These are phyloP conservation scores for Raphanus sativus DNA, from an alignment of 345 rosid species.

Conservation along the genomic window DNA sequence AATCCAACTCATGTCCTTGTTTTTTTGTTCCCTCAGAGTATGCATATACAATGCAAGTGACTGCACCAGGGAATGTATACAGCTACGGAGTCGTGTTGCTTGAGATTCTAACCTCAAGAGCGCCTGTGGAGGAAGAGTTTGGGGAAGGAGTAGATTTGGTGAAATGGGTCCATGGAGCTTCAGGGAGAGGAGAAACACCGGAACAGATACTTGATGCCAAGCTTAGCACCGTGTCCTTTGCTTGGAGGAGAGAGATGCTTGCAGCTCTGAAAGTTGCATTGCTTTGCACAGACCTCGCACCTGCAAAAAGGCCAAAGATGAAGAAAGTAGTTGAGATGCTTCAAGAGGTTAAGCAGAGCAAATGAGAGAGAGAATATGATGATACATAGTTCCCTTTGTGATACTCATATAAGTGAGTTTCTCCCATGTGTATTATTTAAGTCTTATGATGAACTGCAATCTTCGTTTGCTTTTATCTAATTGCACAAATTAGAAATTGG, in stretches of 20 bases:
- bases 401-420: slow-evolving; percentile 21
- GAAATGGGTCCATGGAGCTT: slow-evolving; percentile 93
- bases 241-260: slow-evolving; percentile 96
- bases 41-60: slow-evolving; percentile 93
- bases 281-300: slow-evolving; percentile 69
- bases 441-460: slow-evolving; percentile 9
- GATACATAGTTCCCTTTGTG: slow-evolving; percentile 9
- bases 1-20: not conserved
- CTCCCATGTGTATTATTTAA: slow-evolving; percentile 16
- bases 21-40: slow-evolving; percentile 51
- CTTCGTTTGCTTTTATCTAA: not conserved
- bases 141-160: slow-evolving; percentile 90
- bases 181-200: slow-evolving; percentile 71
- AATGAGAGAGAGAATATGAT: slow-evolving; percentile 25
- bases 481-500: not conserved
- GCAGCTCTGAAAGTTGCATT: slow-evolving; percentile 90
- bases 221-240: slow-evolving; percentile 79
- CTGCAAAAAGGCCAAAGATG: slow-evolving; percentile 89
- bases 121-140: slow-evolving; percentile 83
- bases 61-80: slow-evolving; percentile 91
- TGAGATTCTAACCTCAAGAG: slow-evolving; percentile 80
- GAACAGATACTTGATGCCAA: slow-evolving; percentile 78
- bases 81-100: slow-evolving; percentile 94
- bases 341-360: slow-evolving; percentile 65
- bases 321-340: slow-evolving; percentile 87